Evolutionary conservation across 2,329 filamentous ascomycete species (phyloP).

Genomic region (Cladosporium cucumerinum): DNA sequence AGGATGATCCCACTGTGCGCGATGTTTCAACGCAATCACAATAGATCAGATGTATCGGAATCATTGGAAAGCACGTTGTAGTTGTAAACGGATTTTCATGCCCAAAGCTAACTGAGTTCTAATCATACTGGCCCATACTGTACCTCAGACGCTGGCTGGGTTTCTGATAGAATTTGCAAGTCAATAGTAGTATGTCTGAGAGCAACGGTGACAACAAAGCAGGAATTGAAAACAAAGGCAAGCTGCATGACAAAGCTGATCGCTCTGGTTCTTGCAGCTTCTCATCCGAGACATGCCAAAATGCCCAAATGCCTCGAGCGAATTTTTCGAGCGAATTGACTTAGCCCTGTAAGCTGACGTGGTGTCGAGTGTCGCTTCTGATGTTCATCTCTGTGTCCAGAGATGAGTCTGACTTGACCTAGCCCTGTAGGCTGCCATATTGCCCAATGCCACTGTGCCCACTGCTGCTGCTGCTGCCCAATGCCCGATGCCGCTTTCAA

Average conservation of each 20-base stretch:
- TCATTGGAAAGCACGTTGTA: background rate
- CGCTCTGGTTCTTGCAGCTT: background rate
- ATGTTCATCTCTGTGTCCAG: background rate
- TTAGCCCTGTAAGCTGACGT: background rate
- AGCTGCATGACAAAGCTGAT: background rate
- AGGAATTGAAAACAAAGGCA: background rate
- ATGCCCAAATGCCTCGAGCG: background rate
- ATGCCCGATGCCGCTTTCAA: background rate
- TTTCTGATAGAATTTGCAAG: background rate
- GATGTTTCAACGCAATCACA: background rate
- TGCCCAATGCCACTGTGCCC: background rate
- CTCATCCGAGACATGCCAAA: background rate
- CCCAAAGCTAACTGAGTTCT: background rate
- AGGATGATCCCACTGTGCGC: background rate
- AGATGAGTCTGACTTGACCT: background rate
- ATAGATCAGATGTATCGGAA: background rate
- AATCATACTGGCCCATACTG: background rate
- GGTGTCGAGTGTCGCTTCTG: background rate
- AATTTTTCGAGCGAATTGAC: background rate
- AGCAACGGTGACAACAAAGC: background rate
- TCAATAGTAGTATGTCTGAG: constrained; percentile 5
- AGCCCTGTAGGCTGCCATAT: background rate
- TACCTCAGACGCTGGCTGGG: background rate
- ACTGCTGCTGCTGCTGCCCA: background rate
- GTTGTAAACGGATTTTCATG: background rate